Base-by-base conservation (phyloP, 2,329 filamentous ascomycete genomes). In the Fusarium cicatricum region DNA sequence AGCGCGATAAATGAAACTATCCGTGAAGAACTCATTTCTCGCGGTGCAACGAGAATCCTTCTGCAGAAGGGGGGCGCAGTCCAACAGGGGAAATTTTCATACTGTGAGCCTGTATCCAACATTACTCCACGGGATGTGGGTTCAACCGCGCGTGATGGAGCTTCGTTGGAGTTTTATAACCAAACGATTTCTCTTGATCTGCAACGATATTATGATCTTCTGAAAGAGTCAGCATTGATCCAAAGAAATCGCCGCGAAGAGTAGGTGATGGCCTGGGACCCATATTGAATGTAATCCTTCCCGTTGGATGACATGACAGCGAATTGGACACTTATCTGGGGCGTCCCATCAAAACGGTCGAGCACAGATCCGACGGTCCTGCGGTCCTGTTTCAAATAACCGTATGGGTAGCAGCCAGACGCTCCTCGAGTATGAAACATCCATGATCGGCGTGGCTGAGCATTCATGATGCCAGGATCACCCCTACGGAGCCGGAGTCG, bases 401-500 rank as follows among this genome's bases (percentile, higher is more conserved):
- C 41, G 15, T 17, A 23, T 16, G 11, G 21, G 48, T 45, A 19
- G 17, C 15, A 47, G 23, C 16, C 23, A 12, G 15, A 21, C 8
- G 26, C 23, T 26, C 32, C 39, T 39, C 31, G 28, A 37, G 16
- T 21, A 6, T 31, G 34, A 39, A 39, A 31, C 34, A 26, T 26
- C 26, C 15, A 26, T 16, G 19, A 31, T 47, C 33, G 32, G 21
- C 16, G 43, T 46, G 44, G 44, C 33, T 38, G 33, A 38, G 33
- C 17, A 37, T 11, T 26, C 10, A 21, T n/a, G 15, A 28, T n/a
- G 28, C 14, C 15, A 19, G 15, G 15, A n/a, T 34, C 11, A 37
- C 28, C n/a, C 47, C 19, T 17, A 33, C n/a, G 39, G 64, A n/a
- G 21, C 64, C 64, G 65, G 67, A 61, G 55, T 61, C 60, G 64